Base-by-base conservation (phyloP, 2,329 filamentous ascomycete species). In the Xylariaceae sp. region DNA sequence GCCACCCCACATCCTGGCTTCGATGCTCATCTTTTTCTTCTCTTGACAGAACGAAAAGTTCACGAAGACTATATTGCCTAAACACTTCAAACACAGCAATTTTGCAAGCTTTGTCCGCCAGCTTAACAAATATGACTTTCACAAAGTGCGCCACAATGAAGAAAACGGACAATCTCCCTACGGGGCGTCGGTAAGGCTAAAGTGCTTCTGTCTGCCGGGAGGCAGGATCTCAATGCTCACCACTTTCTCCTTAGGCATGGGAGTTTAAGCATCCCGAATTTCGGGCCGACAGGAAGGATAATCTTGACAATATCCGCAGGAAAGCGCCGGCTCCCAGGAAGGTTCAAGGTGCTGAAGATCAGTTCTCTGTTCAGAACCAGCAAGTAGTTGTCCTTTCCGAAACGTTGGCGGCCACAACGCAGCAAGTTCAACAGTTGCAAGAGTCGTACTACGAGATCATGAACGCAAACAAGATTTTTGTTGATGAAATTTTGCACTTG, bases 211-310 rank as follows among this genome's bases (percentile, higher is more conserved):
- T 38, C 17, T 24, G 21, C 21, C 21, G 21, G 11, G 21, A 56
- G 40, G 27, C 32, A 27, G 17, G 37, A n/a, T 6, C 16, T 9
- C 19, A 24, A 34, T 17, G 32, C 31, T 53, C n/a, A 61, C 69
- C 51, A 65, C 53, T 39, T 12, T 37, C 23, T 17, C 37, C 32
- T 21, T 55, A 92, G 85, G 80, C 83, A 9, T 94, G 87, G 87
- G 92, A 98, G 60, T 98, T 98, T 61, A 94, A 92, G 60, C 92
- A 98, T 57, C 90, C 90, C 9, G 88, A 95, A 55, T 98, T 98
- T 68, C 85, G 88, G 54, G 83, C 85, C 50, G 90, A 96, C 64
- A 94, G 90, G 65, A 96, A 96, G 63, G 88, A 96, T 59, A 92
- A 88, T 31, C 73, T 98, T 33, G 92, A 98, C 57, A 97, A 96